phyloP scores from a whole-genome alignment of 2,329 filamentous ascomycete species.

The Ilyonectria robusta region DNA sequence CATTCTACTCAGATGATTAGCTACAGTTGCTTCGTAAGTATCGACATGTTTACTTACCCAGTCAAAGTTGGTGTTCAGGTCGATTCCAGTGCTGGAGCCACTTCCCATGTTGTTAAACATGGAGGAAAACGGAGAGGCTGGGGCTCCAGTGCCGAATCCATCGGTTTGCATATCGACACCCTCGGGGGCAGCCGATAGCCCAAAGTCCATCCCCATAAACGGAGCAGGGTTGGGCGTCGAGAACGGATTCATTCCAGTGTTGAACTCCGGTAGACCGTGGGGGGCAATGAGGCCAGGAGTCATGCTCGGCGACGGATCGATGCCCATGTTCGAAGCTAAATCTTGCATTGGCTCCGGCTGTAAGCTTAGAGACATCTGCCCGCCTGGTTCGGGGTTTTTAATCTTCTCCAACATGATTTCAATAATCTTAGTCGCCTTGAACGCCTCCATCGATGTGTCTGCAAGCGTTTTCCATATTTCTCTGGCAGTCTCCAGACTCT shows the following conservation, averaged over 20 bases:
- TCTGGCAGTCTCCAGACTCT: constrained; percentile 78
- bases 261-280: constrained; percentile 46
- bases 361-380: constrained; percentile 24
- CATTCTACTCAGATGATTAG: constrained; percentile 59
- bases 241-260: constrained; percentile 48
- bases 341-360: constrained; percentile 45
- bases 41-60: constrained; percentile 63
- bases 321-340: constrained; percentile 56
- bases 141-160: constrained; percentile 45
- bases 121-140: constrained; percentile 64
- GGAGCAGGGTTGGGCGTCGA: constrained; percentile 56
- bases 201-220: constrained; percentile 63
- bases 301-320: constrained; percentile 51
- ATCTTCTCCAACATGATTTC: constrained; percentile 88
- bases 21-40: constrained; percentile 5
- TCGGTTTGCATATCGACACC: constrained; percentile 51
- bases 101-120: constrained; percentile 65
- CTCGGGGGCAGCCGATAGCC: constrained; percentile 49
- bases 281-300: constrained; percentile 45
- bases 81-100: constrained; percentile 50
- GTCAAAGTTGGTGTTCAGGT: constrained; percentile 68
- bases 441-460: constrained; percentile 88
- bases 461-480: constrained; percentile 85
- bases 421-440: constrained; percentile 86
- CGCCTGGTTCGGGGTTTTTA: constrained; percentile 51